These are phyloP conservation scores for Chaetomiaceae sp. DNA, from an alignment of 2,329 filamentous ascomycete genomes.

Conservation along the genomic window DNA sequence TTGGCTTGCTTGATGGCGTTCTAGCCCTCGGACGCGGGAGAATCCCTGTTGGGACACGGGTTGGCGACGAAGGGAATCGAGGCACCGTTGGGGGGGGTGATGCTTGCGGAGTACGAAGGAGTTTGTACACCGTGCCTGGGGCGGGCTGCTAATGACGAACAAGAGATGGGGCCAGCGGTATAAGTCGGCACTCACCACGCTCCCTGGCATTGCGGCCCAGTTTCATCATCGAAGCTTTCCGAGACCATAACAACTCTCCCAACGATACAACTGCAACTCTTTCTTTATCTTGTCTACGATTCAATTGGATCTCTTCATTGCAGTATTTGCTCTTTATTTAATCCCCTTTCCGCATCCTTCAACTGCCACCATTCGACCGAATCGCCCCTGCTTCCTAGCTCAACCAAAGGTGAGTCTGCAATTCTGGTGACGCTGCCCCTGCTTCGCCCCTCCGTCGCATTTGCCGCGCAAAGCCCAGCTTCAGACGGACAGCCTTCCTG, in stretches of 20 bases:
- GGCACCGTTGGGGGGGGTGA: too few relatives aligned
- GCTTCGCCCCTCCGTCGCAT: too few relatives aligned
- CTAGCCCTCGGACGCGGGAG: conserved; percentile 8
- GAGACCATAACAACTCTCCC: not conserved
- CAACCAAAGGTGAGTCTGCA: too few relatives aligned
- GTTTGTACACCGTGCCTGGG: not conserved
- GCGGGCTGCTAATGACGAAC: conserved; percentile 1
- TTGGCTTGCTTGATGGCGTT: conserved; percentile 1
- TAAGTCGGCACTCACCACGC: conserved; percentile 7
- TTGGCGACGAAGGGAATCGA: not conserved
- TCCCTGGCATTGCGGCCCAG: not conserved
- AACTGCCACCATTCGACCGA: not conserved
- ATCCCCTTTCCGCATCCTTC: not conserved
- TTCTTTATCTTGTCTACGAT: not conserved
- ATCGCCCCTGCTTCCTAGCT: not conserved
- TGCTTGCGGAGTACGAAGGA: too few relatives aligned
- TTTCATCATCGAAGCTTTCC: conserved; percentile 12
- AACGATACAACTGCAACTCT: not conserved
- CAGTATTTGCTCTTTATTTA: not conserved
- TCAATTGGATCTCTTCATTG: conserved; percentile 4
- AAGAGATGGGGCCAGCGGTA: not conserved
- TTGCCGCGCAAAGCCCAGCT: too few relatives aligned
- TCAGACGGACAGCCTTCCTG: too few relatives aligned
- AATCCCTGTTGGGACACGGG: conserved; percentile 10
- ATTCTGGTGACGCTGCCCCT: not conserved